Base-by-base conservation (phyloP, 176 grass and related monocot genomes). In the Ensete ventricosum region DNA sequence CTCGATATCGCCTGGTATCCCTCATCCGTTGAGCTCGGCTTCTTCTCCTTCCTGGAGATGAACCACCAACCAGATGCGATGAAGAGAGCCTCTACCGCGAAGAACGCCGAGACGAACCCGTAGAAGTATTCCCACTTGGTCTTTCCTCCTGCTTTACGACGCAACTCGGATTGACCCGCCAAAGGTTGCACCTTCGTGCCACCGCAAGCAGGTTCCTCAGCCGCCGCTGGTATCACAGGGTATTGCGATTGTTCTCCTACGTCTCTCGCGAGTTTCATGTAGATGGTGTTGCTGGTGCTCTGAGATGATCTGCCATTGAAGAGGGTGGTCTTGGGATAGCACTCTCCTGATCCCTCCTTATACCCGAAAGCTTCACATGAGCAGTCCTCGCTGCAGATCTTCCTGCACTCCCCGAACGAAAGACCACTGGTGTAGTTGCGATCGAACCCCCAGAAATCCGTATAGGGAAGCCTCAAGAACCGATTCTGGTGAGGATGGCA, bases 401-500 rank as follows among this genome's bases (percentile, higher is more conserved):
- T 29, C 50, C 9, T 82, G 68, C 87, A 90, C 1, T 1, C 5
- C 1, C 0, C 0, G 1, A 57, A 80, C 54, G 91, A 1, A 1
- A 53, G 0, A 0, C 0, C 1, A 0, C 0, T 0, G 0, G 14
- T 12, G 12, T 67, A 84, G 69, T 23, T 57, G 0, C 63, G n/a
- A 48, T 88, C 88, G 72, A 78, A 96, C 0, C 83, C 85, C 76
- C 81, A 96, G 21, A 88, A 91, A 22, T 96, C 83, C 11, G 13
- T 82, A 43, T 52, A n/a, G 0, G 25, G 5, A 34, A 80, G 11
- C 43, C 64, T 34, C 9, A 1, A 49, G 53, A 91, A 85, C 16
- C 71, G 62, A 0, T 78, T 62, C n/a, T 85, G 19, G 25, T 52
- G 74, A n/a, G 14, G 0, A 1, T 1, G 13, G 43, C 2, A 77